Percentiles rank a stretch among this genome's conserved stretches.
Conservation (phyloP, 2,329 filamentous ascomycete genomes). For the Annulohypoxylon truncatum region DNA sequence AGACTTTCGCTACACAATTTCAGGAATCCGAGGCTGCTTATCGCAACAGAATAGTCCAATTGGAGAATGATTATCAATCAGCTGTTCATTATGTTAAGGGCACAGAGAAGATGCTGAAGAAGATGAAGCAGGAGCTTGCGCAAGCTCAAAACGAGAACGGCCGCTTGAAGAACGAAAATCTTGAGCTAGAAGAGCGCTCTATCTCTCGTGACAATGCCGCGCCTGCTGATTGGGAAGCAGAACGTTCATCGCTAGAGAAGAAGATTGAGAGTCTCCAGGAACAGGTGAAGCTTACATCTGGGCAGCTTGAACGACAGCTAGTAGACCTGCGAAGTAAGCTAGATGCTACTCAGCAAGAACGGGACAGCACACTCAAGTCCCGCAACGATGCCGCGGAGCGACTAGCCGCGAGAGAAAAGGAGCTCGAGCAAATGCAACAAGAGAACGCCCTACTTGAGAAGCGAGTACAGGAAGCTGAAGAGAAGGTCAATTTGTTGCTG, state of each 20-base stretch:
- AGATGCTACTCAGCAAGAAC: conserved; percentile 71
- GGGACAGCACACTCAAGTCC: conserved; percentile 67
- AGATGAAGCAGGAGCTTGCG: conserved; percentile 96
- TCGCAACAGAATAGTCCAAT: conserved; percentile 90
- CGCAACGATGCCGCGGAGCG: conserved; percentile 67
- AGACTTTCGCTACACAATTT: conserved; percentile 79
- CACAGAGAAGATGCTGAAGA: conserved; percentile 98
- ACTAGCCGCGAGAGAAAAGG: conserved; percentile 69
- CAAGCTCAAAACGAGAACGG: conserved; percentile 90
- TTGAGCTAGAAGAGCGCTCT: conserved; percentile 67
- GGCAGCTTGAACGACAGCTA: conserved; percentile 78
- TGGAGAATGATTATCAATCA: conserved; percentile 97
- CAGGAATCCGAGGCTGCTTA: conserved; percentile 91
- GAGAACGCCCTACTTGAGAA: conserved; percentile 86
- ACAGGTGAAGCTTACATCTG: conserved; percentile 73
- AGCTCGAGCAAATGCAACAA: conserved; percentile 83
- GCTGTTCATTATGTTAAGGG: conserved; percentile 98
- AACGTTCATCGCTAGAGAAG: conserved; percentile 74
- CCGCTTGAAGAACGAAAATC: conserved; percentile 84
- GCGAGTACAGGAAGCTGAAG: conserved; percentile 88
- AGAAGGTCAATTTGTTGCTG: conserved; percentile 90
- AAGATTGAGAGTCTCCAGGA: conserved; percentile 77
- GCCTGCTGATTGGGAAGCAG: conserved; percentile 76
- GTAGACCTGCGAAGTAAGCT: conserved; percentile 76
- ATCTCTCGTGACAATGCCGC: conserved; percentile 54